These are phyloP conservation scores for Trifolium fragiferum DNA, from an alignment of 306 rosid species.

Conservation along the genomic window DNA sequence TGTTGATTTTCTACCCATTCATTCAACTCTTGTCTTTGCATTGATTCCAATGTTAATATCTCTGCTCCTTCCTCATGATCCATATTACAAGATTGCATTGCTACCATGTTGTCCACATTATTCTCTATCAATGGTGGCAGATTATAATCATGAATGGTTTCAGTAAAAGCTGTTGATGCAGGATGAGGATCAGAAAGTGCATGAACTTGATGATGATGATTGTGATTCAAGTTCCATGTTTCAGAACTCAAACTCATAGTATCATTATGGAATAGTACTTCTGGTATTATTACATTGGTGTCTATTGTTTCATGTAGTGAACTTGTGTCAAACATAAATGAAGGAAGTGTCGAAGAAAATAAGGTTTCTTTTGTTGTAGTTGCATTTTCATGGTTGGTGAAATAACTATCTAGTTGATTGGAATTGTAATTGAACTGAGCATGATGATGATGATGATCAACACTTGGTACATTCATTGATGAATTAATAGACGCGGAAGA, in stretches of 20 bases:
- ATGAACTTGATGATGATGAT: slow-evolving; percentile 60
- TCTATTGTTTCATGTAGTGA: slow-evolving; percentile 45
- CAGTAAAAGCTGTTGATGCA: slow-evolving; percentile 34
- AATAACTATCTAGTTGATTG: slow-evolving; percentile 57
- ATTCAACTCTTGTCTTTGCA: slow-evolving; percentile 72
- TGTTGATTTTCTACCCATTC: slow-evolving; percentile 81
- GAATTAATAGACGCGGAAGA: slow-evolving; percentile 48
- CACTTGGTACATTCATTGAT: slow-evolving; percentile 27
- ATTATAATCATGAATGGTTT: slow-evolving; percentile 51
- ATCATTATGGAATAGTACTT: slow-evolving; percentile 59
- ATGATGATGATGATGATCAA: slow-evolving; percentile 47
- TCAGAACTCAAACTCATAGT: slow-evolving; percentile 51
- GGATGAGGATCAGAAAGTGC: slow-evolving; percentile 40
- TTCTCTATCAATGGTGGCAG: slow-evolving; percentile 85
- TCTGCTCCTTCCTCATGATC: slow-evolving; percentile 64
- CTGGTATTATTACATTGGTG: slow-evolving; percentile 41
- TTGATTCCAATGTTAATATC: slow-evolving; percentile 57
- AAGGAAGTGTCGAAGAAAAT: slow-evolving; percentile 70
- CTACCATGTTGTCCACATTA: slow-evolving; percentile 58
- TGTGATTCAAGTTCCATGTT: slow-evolving; percentile 76
- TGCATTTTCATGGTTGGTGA: slow-evolving; percentile 54
- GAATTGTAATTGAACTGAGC: slow-evolving; percentile 53
- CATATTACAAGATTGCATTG: slow-evolving; percentile 56
- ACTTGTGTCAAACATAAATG: slow-evolving; percentile 84
- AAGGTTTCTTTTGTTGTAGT: slow-evolving; percentile 53